Conservation (phyloP, 164 flowering plant species). For the Vitis labrusca region DNA sequence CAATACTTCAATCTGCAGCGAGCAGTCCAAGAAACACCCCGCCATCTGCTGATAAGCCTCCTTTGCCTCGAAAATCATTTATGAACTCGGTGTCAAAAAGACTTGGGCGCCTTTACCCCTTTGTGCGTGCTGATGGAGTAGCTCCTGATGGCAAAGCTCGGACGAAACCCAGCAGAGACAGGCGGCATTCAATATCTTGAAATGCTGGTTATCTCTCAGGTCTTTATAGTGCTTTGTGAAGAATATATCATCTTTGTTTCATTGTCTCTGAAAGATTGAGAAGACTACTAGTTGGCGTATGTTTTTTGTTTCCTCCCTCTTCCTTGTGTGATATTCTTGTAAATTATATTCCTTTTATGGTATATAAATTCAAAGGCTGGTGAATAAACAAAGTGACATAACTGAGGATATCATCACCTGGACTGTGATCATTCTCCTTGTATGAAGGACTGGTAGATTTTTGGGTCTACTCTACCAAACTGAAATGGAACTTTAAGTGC, state of each 20-base stretch:
- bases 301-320: conserved; percentile 3
- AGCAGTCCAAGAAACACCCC: conserved; percentile 23
- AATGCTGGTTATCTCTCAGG: conserved; percentile 4
- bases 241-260: conserved; percentile 7
- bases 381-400: too few relatives aligned
- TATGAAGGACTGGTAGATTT: too few relatives aligned
- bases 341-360: not conserved
- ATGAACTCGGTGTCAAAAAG: conserved; percentile 71
- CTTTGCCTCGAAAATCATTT: conserved; percentile 72
- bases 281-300: conserved; percentile 2
- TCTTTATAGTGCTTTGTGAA: not conserved
- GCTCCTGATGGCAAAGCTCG: conserved; percentile 38
- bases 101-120: conserved; percentile 65
- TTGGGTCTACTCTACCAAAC: too few relatives aligned
- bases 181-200: conserved; percentile 90
- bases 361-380: too few relatives aligned
- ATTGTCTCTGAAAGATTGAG: conserved; percentile 15
- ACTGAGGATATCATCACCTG: too few relatives aligned
- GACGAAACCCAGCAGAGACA: conserved; percentile 50
- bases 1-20: conserved; percentile 1
- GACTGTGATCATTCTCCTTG: too few relatives aligned
- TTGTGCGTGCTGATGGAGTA: conserved; percentile 54
- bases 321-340: conserved; percentile 11
- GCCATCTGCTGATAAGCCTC: conserved; percentile 56
- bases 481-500: too few relatives aligned